Percentiles rank a stretch among this genome's conserved stretches.
Conservation (phyloP, 345 rosid genomes). For the Heritiera fomes region DNA sequence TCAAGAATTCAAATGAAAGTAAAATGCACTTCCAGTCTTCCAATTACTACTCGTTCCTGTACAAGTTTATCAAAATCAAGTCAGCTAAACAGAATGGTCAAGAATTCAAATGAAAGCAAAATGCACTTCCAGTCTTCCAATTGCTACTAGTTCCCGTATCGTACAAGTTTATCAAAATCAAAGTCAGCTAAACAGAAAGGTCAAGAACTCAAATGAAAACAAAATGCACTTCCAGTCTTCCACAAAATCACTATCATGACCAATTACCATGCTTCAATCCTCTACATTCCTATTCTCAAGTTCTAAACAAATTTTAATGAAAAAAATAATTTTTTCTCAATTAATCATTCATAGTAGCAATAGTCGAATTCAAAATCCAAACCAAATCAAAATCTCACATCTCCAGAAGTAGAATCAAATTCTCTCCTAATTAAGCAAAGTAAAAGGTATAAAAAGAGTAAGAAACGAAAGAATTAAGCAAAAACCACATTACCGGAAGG, state of each 20-base stretch:
- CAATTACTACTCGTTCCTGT: too few relatives aligned
- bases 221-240: background rate
- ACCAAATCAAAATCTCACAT: background rate
- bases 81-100: background rate
- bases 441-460: background rate
- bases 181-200: background rate
- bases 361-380: background rate
- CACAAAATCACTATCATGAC: background rate
- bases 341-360: background rate
- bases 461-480: background rate
- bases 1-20: too few relatives aligned
- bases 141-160: too few relatives aligned
- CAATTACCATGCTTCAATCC: background rate
- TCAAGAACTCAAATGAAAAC: background rate
- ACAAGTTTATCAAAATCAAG: too few relatives aligned
- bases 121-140: background rate
- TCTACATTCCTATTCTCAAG: background rate
- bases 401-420: background rate
- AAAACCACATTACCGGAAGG: constrained; percentile 46
- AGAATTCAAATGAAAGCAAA: background rate
- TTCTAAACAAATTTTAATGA: background rate
- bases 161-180: too few relatives aligned
- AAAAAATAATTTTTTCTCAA: background rate
- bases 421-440: background rate
- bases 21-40: too few relatives aligned